A percentile compares a stretch with the other conserved stretches of the same genome.
phyloP scores from a whole-genome alignment of 129 eudicot genomes.

The Flaveria trinervia region DNA sequence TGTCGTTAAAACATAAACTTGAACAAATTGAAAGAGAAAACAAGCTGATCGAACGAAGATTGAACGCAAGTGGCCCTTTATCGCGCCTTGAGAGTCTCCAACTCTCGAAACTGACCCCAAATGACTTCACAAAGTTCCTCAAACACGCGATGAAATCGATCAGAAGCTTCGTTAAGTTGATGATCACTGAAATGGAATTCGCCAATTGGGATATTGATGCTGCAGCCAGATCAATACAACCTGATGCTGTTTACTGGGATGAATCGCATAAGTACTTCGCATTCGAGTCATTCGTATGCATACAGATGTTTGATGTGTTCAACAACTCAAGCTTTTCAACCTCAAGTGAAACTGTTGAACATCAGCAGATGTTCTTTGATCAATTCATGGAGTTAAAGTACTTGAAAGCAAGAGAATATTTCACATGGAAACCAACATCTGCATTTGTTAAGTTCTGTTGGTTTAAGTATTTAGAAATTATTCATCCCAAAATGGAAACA shows the following conservation, averaged over 20 bases:
- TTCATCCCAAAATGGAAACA: slow-evolving; percentile 87
- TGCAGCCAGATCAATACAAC: slow-evolving; percentile 63
- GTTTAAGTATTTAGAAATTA: slow-evolving; percentile 59
- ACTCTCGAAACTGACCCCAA: slow-evolving; percentile 53
- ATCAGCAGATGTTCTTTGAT: slow-evolving; percentile 50
- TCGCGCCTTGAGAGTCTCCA: slow-evolving; percentile 47
- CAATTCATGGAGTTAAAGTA: slow-evolving; percentile 60
- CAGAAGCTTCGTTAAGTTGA: slow-evolving; percentile 51
- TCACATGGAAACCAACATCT: slow-evolving; percentile 72
- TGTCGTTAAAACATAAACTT: slow-evolving; percentile 59
- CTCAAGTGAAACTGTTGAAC: slow-evolving; percentile 17
- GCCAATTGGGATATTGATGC: slow-evolving; percentile 79
- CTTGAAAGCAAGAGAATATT: slow-evolving; percentile 56
- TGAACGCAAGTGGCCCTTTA: slow-evolving; percentile 67
- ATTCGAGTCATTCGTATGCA: slow-evolving; percentile 77
- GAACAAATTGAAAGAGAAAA: slow-evolving; percentile 58
- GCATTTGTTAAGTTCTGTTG: slow-evolving; percentile 64
- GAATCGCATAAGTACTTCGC: slow-evolving; percentile 55
- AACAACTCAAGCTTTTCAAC: slow-evolving; percentile 49
- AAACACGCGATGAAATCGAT: slow-evolving; percentile 60
- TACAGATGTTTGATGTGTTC: slow-evolving; percentile 70
- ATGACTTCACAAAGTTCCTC: slow-evolving; percentile 52
- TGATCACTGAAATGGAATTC: slow-evolving; percentile 70
- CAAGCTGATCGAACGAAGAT: slow-evolving; percentile 61
- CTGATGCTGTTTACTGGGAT: slow-evolving; percentile 54